Evolutionary conservation across 2,329 filamentous ascomycete species (phyloP), one percentile per base, ranked within the genome.

Genomic region (Ophiostoma sp.): DNA sequence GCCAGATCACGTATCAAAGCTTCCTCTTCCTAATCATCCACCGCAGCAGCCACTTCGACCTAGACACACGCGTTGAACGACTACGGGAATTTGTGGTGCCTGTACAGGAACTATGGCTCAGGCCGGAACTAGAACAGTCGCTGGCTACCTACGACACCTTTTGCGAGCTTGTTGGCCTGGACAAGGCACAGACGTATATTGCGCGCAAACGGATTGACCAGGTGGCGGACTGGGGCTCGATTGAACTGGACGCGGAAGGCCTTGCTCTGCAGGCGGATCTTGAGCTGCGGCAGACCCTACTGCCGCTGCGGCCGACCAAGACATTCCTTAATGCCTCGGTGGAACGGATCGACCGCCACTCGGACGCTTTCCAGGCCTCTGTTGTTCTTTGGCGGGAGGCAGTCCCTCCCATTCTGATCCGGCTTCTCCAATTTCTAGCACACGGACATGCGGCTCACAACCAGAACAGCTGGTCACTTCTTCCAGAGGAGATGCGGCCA

Each of bases 11-110:
- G 1, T 93, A 96, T 74, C 91, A 88, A 73, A 94, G 93, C 9
- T 94, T 98, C 71, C 82, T 98, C 0, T 96, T 99, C 76, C 95
- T 96, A 69, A 95, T 99, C 71, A 89, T 95, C 74, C 94, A 98
- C 77, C 92, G 95, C 70, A 88, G 92, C 47, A 88, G 84, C 36
- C 88, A 87, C 60, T 83, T 98, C 45, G 89, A 96, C 72, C 83
- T 85, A 18, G 82, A 83, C n/a, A 79, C 86, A 47, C 90, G 93
- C 69, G 82, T 93, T 67, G 82, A 86, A 68, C 89, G 92, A 69
- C 81, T 99, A 42, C 81, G 87, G 68, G 84, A 85, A 14, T 97
- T 98, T 76, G 83, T 98, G 65, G 84, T 89, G n/a, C 92, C 93
- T 1, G 87, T 98, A 38, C 89, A 89, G 72, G 81, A 87, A 42